These are phyloP conservation scores for Pyrus bretschneideri DNA, from an alignment of 306 rosid genomes.

Conservation along the genomic window DNA sequence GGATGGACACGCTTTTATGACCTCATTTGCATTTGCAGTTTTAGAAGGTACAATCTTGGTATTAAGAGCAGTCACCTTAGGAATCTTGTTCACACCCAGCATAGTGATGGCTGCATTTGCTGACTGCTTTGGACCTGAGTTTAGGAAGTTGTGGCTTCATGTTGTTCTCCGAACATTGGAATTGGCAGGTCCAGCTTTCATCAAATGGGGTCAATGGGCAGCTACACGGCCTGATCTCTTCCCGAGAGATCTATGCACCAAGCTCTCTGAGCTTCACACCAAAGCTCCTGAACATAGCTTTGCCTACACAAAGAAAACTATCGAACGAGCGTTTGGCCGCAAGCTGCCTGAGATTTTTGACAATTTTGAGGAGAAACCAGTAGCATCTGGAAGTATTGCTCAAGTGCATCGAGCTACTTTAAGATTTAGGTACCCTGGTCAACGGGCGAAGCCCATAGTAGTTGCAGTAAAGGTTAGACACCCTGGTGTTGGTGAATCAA, in stretches of 20 bases:
- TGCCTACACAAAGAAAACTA: constrained; percentile 77
- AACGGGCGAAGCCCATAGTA: constrained; percentile 53
- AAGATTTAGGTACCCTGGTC: constrained; percentile 86
- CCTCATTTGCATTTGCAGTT: constrained; percentile 37
- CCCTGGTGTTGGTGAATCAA: constrained; percentile 97
- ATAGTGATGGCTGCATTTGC: constrained; percentile 80
- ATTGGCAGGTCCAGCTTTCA: constrained; percentile 91
- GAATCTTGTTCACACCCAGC: constrained; percentile 80
- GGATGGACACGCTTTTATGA: constrained; percentile 69
- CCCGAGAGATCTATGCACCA: constrained; percentile 78
- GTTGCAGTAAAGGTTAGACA: constrained; percentile 98
- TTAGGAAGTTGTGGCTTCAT: constrained; percentile 71
- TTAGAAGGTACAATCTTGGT: constrained; percentile 58
- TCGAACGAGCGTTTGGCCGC: constrained; percentile 88
- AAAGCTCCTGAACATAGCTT: constrained; percentile 98
- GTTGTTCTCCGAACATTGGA: constrained; percentile 79
- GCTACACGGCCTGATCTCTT: constrained; percentile 98
- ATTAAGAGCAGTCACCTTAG: constrained; percentile 67
- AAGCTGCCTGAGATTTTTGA: constrained; percentile 82
- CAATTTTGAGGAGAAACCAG: constrained; percentile 86
- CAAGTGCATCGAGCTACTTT: constrained; percentile 93
- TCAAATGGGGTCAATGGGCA: constrained; percentile 99
- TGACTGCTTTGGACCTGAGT: constrained; percentile 59
- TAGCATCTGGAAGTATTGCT: constrained; percentile 98
- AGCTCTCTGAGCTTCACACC: constrained; percentile 82